These are phyloP conservation scores for Neurospora sp. DNA, from an alignment of 2,329 filamentous ascomycete species.

Conservation along the genomic window DNA sequence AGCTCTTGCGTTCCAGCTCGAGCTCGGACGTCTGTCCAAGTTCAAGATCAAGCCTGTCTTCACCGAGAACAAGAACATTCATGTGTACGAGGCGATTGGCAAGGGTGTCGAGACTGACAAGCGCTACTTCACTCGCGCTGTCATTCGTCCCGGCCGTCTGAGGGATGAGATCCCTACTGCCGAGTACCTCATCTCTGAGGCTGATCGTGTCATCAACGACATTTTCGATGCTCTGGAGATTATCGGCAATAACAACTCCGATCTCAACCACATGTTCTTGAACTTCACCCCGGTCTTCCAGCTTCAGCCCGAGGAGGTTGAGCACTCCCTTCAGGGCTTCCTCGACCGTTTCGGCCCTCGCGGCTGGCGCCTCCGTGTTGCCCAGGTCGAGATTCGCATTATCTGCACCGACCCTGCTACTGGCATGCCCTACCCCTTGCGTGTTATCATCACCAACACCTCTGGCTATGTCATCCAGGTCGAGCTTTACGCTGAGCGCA, in stretches of 20 bases:
- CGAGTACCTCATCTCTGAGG: conserved; percentile 96
- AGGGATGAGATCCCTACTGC: conserved; percentile 97
- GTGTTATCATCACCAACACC: conserved; percentile 95
- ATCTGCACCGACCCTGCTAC: conserved; percentile 87
- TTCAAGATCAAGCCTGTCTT: conserved; percentile 98
- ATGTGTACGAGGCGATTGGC: conserved; percentile 94
- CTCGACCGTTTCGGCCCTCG: conserved; percentile 91
- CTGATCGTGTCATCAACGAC: conserved; percentile 92
- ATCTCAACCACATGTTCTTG: conserved; percentile 99
- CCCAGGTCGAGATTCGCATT: conserved; percentile 95
- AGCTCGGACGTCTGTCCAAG: conserved; percentile 85
- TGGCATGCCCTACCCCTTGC: conserved; percentile 78
- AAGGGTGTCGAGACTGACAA: conserved; percentile 95
- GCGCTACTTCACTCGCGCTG: conserved; percentile 95
- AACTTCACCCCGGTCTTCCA: conserved; percentile 98
- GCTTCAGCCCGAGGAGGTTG: conserved; percentile 78
- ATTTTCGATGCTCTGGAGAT: conserved; percentile 97
- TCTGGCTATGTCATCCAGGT: conserved; percentile 97
- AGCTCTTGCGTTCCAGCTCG: conserved; percentile 95
- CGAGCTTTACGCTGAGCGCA: conserved; percentile 94
- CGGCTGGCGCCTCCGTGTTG: conserved; percentile 91
- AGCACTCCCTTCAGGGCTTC: conserved; percentile 89
- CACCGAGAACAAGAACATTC: conserved; percentile 97
- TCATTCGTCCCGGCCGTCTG: conserved; percentile 86
- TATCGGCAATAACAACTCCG: conserved; percentile 97